These are phyloP conservation scores for Geosiphon pyriformis DNA, from an alignment of 192 early-diverging fungal species.

Conservation along the genomic window DNA sequence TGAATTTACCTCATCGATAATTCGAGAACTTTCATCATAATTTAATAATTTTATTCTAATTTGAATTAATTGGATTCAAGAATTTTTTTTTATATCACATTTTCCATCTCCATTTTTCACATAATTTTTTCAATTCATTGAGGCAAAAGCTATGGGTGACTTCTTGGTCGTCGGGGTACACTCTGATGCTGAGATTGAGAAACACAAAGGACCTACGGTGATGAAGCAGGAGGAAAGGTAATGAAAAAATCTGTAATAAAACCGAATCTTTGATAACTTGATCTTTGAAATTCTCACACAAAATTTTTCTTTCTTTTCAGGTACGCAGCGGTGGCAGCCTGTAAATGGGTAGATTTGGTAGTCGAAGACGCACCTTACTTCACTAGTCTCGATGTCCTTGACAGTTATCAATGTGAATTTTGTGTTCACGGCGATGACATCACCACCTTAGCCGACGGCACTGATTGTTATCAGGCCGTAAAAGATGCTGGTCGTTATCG, in stretches of 20 bases:
- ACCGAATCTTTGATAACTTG: background rate
- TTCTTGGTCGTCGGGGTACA: slow-evolving; percentile 94
- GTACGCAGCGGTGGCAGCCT: slow-evolving; percentile 90
- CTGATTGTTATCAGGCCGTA: slow-evolving; percentile 93
- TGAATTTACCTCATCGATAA: too few species aligned
- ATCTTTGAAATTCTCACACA: background rate
- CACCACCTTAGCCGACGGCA: slow-evolving; percentile 92
- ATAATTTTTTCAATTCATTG: background rate
- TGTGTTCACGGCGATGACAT: slow-evolving; percentile 98
- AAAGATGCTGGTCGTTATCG: slow-evolving; percentile 93
- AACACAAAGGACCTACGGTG: slow-evolving; percentile 95
- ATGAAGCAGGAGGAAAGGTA: slow-evolving; percentile 94
- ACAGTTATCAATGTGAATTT: slow-evolving; percentile 86
- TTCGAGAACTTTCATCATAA: too few species aligned
- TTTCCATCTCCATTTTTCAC: too few species aligned
- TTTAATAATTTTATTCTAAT: too few species aligned
- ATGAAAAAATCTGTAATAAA: background rate
- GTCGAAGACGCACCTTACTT: slow-evolving; percentile 90
- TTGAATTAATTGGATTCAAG: too few species aligned
- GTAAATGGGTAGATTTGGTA: slow-evolving; percentile 92
- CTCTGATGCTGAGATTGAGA: slow-evolving; percentile 86
- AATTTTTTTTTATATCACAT: too few species aligned
- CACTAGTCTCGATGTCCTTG: slow-evolving; percentile 80
- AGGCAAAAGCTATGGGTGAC: slow-evolving; percentile 94
- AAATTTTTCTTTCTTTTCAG: slow-evolving; percentile 29